Evolutionary conservation across 768 basidiomycete species (phyloP), one percentile per base, ranked within the genome.

Genomic region (Tylopilus vinaceipallidus): DNA sequence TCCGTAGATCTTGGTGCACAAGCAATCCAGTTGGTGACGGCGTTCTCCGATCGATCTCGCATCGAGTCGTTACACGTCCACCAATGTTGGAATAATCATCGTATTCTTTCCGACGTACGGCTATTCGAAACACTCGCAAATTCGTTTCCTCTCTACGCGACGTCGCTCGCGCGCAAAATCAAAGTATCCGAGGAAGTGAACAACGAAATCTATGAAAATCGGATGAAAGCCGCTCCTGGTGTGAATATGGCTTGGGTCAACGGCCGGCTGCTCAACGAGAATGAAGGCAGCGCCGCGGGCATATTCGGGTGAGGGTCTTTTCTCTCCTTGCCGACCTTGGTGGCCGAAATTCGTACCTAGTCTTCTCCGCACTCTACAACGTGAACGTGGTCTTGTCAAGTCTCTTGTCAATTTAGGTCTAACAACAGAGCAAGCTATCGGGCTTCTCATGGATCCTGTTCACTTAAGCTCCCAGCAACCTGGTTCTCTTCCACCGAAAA

Each of bases 141-240:
- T 60, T 86, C 95, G 67, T 95, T 98, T 70, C 95, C 95, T 0
- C 86, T 81, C 63, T 95, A 95, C 61, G 84, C 85, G 2, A 76
- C 83, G 1, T 73, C 84, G 3, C 73, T 97, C 26, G 80, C 88
- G 0, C 82, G 91, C 3, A 83, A 86, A 49, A 80, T 93, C 36
- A 58, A 71, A 2, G 70, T 81, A 3, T 78, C 80, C 49, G 63
- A 69, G 9, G 71, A 68, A 12, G 58, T 95, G 9, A 60, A 63
- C 1, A 65, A 75, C 0, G 89, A 91, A 60, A 64, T 93, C 6
- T 61, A 73, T 19, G 62, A 60, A 8, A 91, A 91, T 55, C 75
- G 79, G 50, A 54, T 17, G 23, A 79, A 75, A 51, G 78, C 73
- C 14, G 72, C 79, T 50, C 72, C 68, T 36, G 83, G 86, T 1